Base-by-base conservation (phyloP, 2,329 filamentous ascomycete species). In the Arthrobotrys megalospora region DNA sequence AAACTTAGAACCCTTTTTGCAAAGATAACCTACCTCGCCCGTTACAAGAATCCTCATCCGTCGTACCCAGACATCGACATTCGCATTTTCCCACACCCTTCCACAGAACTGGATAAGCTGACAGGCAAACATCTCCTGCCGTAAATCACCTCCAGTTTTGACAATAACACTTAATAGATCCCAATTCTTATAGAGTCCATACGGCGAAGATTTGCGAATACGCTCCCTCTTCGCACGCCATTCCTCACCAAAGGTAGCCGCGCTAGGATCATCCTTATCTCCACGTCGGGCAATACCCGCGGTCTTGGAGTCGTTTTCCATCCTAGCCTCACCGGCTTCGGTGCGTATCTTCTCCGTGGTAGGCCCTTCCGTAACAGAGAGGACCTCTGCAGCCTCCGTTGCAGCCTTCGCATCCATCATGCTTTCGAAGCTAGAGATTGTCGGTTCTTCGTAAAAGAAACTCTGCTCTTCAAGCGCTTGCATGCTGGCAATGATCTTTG, bases 171-270 rank as follows among this genome's bases (percentile, higher is more conserved):
- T 94, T 79, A 96, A 87, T 24, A 96, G 87, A 82, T 96, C 93
- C 93, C 93, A 96, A 82, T 94, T 95, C 85, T 93, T 93, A 90
- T 94, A 93, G 90, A 92, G 93, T 8, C 93, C 93, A 82, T 94
- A 96, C 0, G 93, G 93, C 0, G 92, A 95, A 0, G 92, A 92
- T 81, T 92, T 91, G 79, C 93, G 89, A 83, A 96, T 93, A 19
- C 93, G 91, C 84, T 95, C 93, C 82, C 92, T 93, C 84, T 96
- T 96, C 69, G 90, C 88, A 81, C 91, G 90, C 93, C 93, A 96
- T 19, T 93, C 93, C 84, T 96, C 93, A 75, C 93, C 93, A 84
- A 96, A 95, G 4, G 93, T 93, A 8, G 93, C 93, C 41, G 93
- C 93, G 82, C 92, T 94, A 48, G 93, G 93, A 83, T 96, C 93